A percentile compares a stretch with the other conserved stretches of the same genome.
Conservation (phyloP, 129 eudicot genomes). For the Cynara cardunculus region DNA sequence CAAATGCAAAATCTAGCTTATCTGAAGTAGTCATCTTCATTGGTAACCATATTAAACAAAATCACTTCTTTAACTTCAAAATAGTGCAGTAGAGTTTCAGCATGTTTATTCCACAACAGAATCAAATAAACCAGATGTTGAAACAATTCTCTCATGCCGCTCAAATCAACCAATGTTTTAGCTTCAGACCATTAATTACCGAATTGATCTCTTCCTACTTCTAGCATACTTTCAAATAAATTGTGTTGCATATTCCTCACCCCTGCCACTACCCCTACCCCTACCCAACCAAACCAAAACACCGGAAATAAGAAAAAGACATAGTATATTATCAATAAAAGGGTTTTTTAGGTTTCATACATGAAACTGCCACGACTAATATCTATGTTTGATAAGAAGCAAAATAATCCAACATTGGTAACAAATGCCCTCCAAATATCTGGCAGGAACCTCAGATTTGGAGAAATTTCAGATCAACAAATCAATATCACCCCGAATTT, state of each 20-base stretch:
- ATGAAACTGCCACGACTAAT: not conserved
- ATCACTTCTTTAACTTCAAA: not conserved
- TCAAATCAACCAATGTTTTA: not conserved
- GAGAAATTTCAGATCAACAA: not conserved
- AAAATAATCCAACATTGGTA: not conserved
- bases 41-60: not conserved
- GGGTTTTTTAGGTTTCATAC: not conserved
- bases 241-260: not conserved
- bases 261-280: not conserved
- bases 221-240: not conserved
- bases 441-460: conserved; percentile 4
- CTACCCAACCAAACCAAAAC: not conserved
- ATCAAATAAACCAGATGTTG: not conserved
- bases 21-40: not conserved
- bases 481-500: not conserved
- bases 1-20: not conserved
- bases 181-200: not conserved
- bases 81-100: not conserved
- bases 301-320: not conserved
- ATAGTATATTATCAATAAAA: not conserved
- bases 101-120: not conserved
- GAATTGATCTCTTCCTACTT: not conserved
- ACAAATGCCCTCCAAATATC: not conserved
- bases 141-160: not conserved
- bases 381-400: not conserved